Evolutionary conservation across 1,284 basidiomycete genomes (phyloP).

Genomic region (Coniferiporia weirii): DNA sequence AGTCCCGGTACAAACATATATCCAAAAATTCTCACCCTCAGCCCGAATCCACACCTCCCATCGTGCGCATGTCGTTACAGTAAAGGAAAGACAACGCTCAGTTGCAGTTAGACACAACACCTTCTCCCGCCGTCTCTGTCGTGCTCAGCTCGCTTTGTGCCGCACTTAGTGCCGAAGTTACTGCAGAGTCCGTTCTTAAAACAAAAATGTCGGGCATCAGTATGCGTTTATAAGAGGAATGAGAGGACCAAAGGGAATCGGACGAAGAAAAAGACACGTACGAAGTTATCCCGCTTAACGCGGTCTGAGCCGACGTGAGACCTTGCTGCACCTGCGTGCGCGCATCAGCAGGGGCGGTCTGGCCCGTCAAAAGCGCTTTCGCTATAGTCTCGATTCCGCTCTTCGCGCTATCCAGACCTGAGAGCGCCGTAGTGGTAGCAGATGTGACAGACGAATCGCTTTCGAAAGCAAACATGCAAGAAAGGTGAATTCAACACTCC

Average conservation of each 20-base stretch:
- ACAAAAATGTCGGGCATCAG: not conserved
- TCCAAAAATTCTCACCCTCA: too few species aligned
- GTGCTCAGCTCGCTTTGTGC: conserved; percentile 20
- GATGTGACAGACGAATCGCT: conserved; percentile 29
- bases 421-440: conserved; percentile 24
- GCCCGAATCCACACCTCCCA: too few species aligned
- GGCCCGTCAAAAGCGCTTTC: conserved; percentile 30
- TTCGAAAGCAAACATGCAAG: conserved; percentile 13
- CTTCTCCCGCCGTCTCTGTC: conserved; percentile 21
- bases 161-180: conserved; percentile 19
- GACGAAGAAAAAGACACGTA: conserved; percentile 16
- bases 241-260: not conserved
- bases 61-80: too few species aligned
- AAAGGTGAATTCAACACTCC: not conserved
- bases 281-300: conserved; percentile 30
- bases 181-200: conserved; percentile 20
- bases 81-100: not conserved
- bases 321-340: conserved; percentile 31
- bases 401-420: conserved; percentile 29
- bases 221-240: too few species aligned
- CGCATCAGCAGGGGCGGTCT: conserved; percentile 31
- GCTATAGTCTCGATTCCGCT: conserved; percentile 32
- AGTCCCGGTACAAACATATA: too few species aligned
- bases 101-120: conserved; percentile 26
- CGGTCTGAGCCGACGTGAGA: conserved; percentile 29